Evolutionary conservation across 371 early-diverging fungal species (phyloP), one percentile per base, ranked within the genome.

Genomic region (Mortierella sp.): DNA sequence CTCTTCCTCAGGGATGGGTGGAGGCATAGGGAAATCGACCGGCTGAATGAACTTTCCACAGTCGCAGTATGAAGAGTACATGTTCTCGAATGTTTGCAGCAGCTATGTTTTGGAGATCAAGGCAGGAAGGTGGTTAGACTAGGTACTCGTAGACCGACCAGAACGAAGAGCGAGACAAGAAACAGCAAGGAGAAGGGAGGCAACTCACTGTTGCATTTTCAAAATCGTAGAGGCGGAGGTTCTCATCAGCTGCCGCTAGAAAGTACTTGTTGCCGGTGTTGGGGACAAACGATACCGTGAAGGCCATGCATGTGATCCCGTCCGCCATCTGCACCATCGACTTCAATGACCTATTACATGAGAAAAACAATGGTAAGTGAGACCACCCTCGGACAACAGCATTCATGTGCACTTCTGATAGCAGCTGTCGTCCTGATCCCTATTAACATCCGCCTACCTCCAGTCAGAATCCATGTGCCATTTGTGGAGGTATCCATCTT

Each of bases 221-320:
- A 79, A 97, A 95, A 76, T 97, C 98, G 85, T 93, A 96, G n/a
- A 97, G 83, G 63, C 93, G 88, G 14, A 97, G 75, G 65, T 93
- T 92, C 74, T 94, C 96, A 77, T 97, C 98, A 43, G 94, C 94
- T 2, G 98, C 94, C 2, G 95, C 96, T 41, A 96, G 72, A 85
- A 97, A 96, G 87, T 94, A 97, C 70, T 92, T 93, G 87, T 97
- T 97, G 44, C 96, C 98, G 0, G 95, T 94, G 74, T 95, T 91
- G 3, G 98, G 97, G n/a, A 97, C 86, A 86, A 97, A 97, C 1
- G 96, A 94, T 4, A 96, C 93, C 0, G 94, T 95, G 86, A 97
- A 97, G 8, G 96, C 97, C 97, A 97, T 97, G 86, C 96, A 97
- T 0, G 97, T 96, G 16, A 93, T 87, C 16, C 94, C 94, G 64